Evolutionary conservation across 768 basidiomycete genomes (phyloP).

Genomic region (Dentipellis sp.): DNA sequence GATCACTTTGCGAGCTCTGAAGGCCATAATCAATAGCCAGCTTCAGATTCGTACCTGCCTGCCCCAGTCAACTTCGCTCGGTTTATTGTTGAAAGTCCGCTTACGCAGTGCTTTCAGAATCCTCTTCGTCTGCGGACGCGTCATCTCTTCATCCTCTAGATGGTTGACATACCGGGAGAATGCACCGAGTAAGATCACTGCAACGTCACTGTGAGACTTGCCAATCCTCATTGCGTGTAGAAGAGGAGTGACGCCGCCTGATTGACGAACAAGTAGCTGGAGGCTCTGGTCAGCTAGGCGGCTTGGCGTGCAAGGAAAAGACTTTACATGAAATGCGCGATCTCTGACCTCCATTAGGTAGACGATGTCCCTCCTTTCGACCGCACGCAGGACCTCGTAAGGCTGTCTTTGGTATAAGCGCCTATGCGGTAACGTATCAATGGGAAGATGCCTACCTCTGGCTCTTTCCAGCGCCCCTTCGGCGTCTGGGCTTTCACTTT

Average conservation of each 20-base stretch:
- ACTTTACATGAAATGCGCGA: conserved; percentile 64
- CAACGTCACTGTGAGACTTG: conserved; percentile 67
- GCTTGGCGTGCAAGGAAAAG: neutral
- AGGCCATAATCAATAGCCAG: conserved; percentile 87
- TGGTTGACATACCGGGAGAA: conserved; percentile 90
- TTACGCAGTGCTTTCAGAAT: conserved; percentile 74
- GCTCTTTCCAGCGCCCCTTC: conserved; percentile 10
- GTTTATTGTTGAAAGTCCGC: conserved; percentile 14
- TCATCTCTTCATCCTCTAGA: conserved; percentile 72
- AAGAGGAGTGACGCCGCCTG: conserved; percentile 80
- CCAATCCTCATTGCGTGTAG: conserved; percentile 86
- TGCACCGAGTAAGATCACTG: conserved; percentile 81
- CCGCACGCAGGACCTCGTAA: conserved; percentile 69
- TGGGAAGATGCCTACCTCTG: conserved; percentile 6
- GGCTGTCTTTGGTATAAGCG: conserved; percentile 24
- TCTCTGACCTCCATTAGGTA: conserved; percentile 81
- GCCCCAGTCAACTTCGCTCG: neutral
- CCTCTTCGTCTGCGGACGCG: conserved; percentile 54
- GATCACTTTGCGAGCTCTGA: conserved; percentile 67
- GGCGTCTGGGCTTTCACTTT: conserved; percentile 14
- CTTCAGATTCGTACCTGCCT: conserved; percentile 52
- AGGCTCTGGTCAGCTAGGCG: neutral
- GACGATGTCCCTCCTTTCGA: conserved; percentile 77
- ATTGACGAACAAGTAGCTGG: conserved; percentile 74
- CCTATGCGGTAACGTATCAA: conserved; percentile 3